These are phyloP conservation scores for Aspergillus glaucus DNA, from an alignment of 2,329 filamentous ascomycete species.

Conservation along the genomic window DNA sequence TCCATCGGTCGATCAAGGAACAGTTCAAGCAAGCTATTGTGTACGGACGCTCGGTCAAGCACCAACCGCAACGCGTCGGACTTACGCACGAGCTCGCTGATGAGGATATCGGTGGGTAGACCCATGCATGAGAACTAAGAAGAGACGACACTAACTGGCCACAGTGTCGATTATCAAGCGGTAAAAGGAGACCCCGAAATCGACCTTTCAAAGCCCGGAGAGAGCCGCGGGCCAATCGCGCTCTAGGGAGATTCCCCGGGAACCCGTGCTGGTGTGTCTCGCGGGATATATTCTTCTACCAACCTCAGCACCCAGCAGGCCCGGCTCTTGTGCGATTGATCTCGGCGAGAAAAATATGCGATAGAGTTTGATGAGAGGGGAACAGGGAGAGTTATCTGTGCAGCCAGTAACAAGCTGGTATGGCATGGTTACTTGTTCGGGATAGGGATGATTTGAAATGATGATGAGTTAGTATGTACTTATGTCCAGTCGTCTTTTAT, in stretches of 20 bases:
- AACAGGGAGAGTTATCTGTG: slow-evolving; percentile 11
- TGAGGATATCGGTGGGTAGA: slow-evolving; percentile 82
- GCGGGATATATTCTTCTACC: slow-evolving; percentile 9
- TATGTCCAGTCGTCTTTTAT: neutral
- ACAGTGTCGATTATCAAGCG: slow-evolving; percentile 64
- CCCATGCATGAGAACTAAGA: neutral
- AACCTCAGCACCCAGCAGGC: slow-evolving; percentile 18
- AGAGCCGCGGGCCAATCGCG: slow-evolving; percentile 20
- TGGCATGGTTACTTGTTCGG: slow-evolving; percentile 12
- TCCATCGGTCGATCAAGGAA: slow-evolving; percentile 92
- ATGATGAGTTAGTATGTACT: slow-evolving; percentile 9
- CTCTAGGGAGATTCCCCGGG: slow-evolving; percentile 10
- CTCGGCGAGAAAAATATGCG: slow-evolving; percentile 14
- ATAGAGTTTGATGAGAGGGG: slow-evolving; percentile 1
- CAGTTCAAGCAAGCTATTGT: slow-evolving; percentile 94
- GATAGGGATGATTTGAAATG: slow-evolving; percentile 4
- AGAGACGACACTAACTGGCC: slow-evolving; percentile 17
- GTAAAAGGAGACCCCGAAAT: slow-evolving; percentile 36
- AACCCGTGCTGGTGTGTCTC: slow-evolving; percentile 9
- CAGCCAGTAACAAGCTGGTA: slow-evolving; percentile 14
- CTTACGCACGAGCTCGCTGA: slow-evolving; percentile 85
- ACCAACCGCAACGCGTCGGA: slow-evolving; percentile 94
- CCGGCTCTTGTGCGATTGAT: slow-evolving; percentile 22
- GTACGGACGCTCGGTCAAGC: slow-evolving; percentile 96
- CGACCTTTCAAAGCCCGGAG: slow-evolving; percentile 21